Conservation (phyloP, 2,329 filamentous ascomycete species). For the Talaromyces albobiverticillius region DNA sequence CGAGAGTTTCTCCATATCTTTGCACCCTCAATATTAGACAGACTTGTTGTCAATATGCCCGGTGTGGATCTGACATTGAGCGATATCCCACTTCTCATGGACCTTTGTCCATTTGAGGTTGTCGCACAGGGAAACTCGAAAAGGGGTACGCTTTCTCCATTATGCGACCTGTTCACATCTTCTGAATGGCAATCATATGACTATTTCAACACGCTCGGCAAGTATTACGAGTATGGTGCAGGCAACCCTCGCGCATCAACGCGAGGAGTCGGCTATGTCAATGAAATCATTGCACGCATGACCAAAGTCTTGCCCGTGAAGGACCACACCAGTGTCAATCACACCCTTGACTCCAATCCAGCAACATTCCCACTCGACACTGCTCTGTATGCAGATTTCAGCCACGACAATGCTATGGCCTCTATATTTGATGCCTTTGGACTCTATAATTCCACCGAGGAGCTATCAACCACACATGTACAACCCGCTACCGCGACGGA, state of each 20-base stretch:
- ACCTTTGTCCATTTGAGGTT: constrained; percentile 81
- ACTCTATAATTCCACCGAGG: constrained; percentile 65
- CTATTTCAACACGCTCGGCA: constrained; percentile 75
- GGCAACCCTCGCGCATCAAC: constrained; percentile 78
- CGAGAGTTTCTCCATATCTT: constrained; percentile 62
- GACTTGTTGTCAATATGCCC: constrained; percentile 66
- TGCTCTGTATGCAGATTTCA: constrained; percentile 81
- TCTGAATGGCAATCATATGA: constrained; percentile 76
- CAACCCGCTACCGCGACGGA: constrained; percentile 53
- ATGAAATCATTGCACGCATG: constrained; percentile 80
- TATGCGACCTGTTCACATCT: constrained; percentile 72
- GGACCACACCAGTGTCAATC: constrained; percentile 74
- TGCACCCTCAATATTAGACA: constrained; percentile 62
- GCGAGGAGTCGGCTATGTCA: constrained; percentile 82
- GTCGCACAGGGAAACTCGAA: constrained; percentile 55
- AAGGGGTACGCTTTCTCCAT: constrained; percentile 58
- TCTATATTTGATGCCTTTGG: constrained; percentile 73
- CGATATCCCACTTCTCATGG: constrained; percentile 75
- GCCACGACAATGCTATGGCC: constrained; percentile 85
- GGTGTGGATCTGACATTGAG: constrained; percentile 62
- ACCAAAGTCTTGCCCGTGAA: constrained; percentile 62
- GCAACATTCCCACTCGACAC: constrained; percentile 70
- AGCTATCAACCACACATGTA: constrained; percentile 50
- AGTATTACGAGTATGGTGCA: constrained; percentile 77
- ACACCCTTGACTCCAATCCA: constrained; percentile 66